phyloP scores from a whole-genome alignment of 495 filamentous ascomycete genomes.

The Apodospora peruviana region DNA sequence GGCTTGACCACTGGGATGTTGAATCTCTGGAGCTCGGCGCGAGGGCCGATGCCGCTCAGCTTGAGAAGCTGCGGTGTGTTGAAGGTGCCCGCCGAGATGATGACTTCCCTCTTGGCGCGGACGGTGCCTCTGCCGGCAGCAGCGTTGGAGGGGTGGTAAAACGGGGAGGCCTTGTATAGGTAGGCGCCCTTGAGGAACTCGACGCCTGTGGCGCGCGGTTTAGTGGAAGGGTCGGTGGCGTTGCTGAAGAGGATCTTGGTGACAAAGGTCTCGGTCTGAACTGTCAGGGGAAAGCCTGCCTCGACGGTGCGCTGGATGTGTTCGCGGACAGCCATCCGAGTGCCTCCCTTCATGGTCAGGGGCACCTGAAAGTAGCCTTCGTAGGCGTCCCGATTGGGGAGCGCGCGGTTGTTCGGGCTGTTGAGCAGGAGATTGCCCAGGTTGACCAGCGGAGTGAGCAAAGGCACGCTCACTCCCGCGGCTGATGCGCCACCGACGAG shows the following conservation, averaged over 20 bases:
- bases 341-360: not conserved
- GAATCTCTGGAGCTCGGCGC: not conserved
- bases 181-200: slow-evolving; percentile 52
- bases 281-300: slow-evolving; percentile 46
- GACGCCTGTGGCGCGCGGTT: slow-evolving; percentile 54
- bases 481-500: slow-evolving; percentile 20
- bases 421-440: slow-evolving; percentile 1
- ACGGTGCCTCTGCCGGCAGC: slow-evolving; percentile 1
- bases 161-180: slow-evolving; percentile 53
- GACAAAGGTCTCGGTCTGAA: slow-evolving; percentile 50
- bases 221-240: slow-evolving; percentile 18
- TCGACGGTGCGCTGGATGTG: slow-evolving; percentile 42
- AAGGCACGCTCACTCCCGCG: not conserved
- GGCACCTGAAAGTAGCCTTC: not conserved
- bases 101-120: slow-evolving; percentile 30
- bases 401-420: not conserved
- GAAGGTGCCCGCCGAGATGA: slow-evolving; percentile 34
- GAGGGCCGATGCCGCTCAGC: slow-evolving; percentile 28
- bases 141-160: slow-evolving; percentile 10
- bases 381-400: not conserved
- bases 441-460: not conserved
- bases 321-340: slow-evolving; percentile 19
- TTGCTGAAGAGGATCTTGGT: slow-evolving; percentile 52
- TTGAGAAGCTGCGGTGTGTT: slow-evolving; percentile 44
- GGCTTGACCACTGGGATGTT: not conserved